A percentile compares a stretch with the other conserved stretches of the same genome.
phyloP scores from a whole-genome alignment of 192 early-diverging fungal species.

The Coemansia sp. region DNA sequence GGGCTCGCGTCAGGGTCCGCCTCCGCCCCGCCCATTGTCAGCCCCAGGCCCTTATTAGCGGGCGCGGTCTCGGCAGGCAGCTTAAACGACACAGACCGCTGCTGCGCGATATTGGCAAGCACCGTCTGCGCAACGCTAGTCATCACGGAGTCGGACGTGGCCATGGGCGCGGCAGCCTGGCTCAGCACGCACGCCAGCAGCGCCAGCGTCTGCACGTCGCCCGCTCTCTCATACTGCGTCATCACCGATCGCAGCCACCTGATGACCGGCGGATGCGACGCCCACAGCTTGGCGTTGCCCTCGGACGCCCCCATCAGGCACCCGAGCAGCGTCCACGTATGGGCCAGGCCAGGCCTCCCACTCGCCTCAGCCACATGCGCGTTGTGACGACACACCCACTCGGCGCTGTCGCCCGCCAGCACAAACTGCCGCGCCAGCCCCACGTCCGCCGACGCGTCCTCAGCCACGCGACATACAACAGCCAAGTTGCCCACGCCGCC shows the following conservation, averaged over 20 bases:
- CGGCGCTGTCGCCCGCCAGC: slow-evolving; percentile 22
- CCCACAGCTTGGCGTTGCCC: slow-evolving; percentile 19
- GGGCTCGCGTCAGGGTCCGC: neutral
- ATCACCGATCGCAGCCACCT: slow-evolving; percentile 42
- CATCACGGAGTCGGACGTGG: neutral
- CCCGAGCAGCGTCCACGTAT: slow-evolving; percentile 45
- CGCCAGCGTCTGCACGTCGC: slow-evolving; percentile 57
- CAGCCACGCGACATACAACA: slow-evolving; percentile 15
- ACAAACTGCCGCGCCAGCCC: slow-evolving; percentile 41
- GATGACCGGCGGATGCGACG: slow-evolving; percentile 27
- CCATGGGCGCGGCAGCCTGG: neutral
- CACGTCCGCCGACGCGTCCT: slow-evolving; percentile 29
- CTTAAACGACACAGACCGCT: neutral
- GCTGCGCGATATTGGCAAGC: neutral
- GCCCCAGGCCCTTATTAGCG: neutral
- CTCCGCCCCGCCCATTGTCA: neutral
- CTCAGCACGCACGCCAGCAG: slow-evolving; percentile 48
- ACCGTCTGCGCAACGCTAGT: neutral
- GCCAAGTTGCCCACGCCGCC: slow-evolving; percentile 39
- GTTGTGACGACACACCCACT: slow-evolving; percentile 47
- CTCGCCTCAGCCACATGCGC: slow-evolving; percentile 24
- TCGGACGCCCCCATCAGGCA: slow-evolving; percentile 18
- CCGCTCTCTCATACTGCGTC: slow-evolving; percentile 31
- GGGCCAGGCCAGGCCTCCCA: slow-evolving; percentile 23
- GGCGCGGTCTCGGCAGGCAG: neutral